Base-by-base conservation (phyloP, 148 eudicot genomes). In the Chenopodium quinoa region DNA sequence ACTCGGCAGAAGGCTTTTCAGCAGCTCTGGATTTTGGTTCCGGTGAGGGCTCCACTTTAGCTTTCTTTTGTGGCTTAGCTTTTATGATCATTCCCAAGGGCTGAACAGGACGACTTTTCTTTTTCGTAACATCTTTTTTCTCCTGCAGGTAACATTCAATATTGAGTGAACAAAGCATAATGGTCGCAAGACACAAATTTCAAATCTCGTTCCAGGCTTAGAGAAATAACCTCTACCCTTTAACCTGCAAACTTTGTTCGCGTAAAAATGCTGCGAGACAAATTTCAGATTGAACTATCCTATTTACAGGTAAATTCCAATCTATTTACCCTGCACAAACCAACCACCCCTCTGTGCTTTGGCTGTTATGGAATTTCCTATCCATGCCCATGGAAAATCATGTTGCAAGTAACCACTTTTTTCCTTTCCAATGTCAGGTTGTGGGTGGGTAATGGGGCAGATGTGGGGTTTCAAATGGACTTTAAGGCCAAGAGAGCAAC, bases 21-120 rank as follows among this genome's bases (percentile, higher is more conserved):
- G 48, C 77, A 46, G 56, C 83, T 19, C 75, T 80, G 10, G 71
- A 27, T 69, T 83, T 60, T 25, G 84, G 82, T 83, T 71, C 79
- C 34, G 79, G 29, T 58, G 79, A 84, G 60, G 69, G 75, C 29
- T 86, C 91, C 76, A 86, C 71, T 88, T 89, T 95, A 64, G 94
- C 93, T 86, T 89, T 95, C 90, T 95, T 94, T 82, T 88, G 91
- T 62, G 95, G 93, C 84, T 86, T 93, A 40, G 93, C 93, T 89
- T 89, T 91, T 75, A 95, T 87, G 52, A 88, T 82, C 89, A 91
- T 82, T 64, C 92, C 89, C 77, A 85, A 34, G 16, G 90, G 91
- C 47, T 82, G 89, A 73, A 81, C 79, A 48, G 87, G 66, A 19
- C 81, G 86, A 80, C 86, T 91, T 90, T 90, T 93, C 86, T 84